Conservation (phyloP, 768 basidiomycete species). For the Suillus paluster region DNA sequence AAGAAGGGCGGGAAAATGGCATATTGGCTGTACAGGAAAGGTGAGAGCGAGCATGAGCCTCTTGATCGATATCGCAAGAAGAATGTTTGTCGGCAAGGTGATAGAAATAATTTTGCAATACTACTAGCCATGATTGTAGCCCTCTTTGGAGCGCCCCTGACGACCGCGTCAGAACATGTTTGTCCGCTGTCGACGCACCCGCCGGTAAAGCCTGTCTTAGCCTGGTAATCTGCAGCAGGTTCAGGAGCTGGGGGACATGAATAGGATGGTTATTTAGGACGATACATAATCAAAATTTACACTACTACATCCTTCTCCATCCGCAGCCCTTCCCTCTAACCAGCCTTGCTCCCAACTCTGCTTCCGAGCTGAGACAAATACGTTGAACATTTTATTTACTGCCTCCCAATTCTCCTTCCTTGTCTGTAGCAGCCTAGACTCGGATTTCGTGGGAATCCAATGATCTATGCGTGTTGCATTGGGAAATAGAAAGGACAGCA, state of each 20-base stretch:
- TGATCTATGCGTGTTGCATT: background rate
- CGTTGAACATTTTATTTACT: background rate
- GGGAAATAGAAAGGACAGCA: background rate
- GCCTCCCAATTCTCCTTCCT: background rate
- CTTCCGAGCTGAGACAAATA: no score
- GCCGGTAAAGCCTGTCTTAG: no score
- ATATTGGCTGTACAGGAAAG: conserved; percentile 82
- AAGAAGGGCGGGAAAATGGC: conserved; percentile 79
- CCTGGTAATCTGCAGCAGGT: no score
- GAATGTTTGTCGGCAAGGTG: conserved; percentile 60
- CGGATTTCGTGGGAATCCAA: background rate
- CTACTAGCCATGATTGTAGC: conserved; percentile 30
- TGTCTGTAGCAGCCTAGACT: background rate
- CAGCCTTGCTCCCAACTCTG: background rate
- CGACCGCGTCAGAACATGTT: background rate
- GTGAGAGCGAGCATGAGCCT: background rate
- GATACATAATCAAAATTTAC: no score
- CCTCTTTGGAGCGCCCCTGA: background rate
- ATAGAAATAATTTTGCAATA: conserved; percentile 83
- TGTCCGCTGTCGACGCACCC: background rate
- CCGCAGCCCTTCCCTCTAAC: no score
- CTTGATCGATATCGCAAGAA: conserved; percentile 54
- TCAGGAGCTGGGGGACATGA: no score
- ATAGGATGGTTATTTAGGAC: no score
- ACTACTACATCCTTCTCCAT: no score